Evolutionary conservation across 2,329 filamentous ascomycete species (phyloP), one percentile per base, ranked within the genome.

Genomic region (Thelonectria discophora): DNA sequence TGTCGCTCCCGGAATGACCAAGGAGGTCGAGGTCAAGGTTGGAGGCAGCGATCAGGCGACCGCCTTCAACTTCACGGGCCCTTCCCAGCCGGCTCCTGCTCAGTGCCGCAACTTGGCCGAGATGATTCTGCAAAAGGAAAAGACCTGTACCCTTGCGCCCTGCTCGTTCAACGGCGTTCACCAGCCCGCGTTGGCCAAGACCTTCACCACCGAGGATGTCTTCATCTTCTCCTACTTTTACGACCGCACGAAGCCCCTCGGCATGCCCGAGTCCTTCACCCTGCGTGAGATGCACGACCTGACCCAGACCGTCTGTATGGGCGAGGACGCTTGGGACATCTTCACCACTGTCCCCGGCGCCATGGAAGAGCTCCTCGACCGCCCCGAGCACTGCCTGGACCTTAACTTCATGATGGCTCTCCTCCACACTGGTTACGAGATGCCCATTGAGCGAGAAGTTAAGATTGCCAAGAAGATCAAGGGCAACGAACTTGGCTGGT

Each of bases 381-480:
- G 94, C 60, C 93, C 95, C 2, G 94, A 99, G 79, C 92, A 90
- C 78, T 99, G 95, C 79, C 81, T 99, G 72, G 95, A 99, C 78
- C 82, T 99, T 71, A 99, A 92, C 82, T 99, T 98, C 75, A 97
- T 97, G 93, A 81, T 97, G 71, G 92, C 92, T 24, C 83, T 99
- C 59, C 81, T 98, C 56, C 94, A 98, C 78, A 97, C 93, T 6
- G 95, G 95, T 3, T 99, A 99, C 73, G 95, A 98, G 69, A 97
- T 99, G 93, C 94, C 94, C 4, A 89, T 98, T 71, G 92, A 97
- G 69, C 87, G 96, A 40, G 95, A 99, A 79, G 93, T 99, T 68
- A 94, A 92, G 84, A 97, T 97, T 75, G 95, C 94, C 62, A 99
- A 99, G 90, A 97, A 97, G 85, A 97, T 99, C 75, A 94, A 96